Base-by-base conservation (phyloP, 176 grass and related monocot species). In the Carex scoparia region DNA sequence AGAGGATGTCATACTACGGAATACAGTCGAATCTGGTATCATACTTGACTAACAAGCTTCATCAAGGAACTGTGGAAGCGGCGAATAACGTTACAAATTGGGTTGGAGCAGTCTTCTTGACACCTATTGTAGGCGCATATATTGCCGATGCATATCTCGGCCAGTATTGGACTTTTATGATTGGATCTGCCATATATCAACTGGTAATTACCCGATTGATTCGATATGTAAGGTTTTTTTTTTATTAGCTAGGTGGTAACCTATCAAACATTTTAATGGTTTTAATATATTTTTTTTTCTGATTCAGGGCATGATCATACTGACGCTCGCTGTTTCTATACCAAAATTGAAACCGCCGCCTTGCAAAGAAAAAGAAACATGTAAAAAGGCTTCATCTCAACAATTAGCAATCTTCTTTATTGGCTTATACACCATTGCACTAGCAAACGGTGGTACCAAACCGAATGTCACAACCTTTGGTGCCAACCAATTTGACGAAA, bases 391-490 rank as follows among this genome's bases (percentile, higher is more conserved):
- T 15, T 89, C 91, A 0, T 64, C 82, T 4, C 68, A 92, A 65
- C 91, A 98, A 86, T 80, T 93, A 38, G 74, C 84, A 8, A 78
- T 90, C 18, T 98, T 94, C 80, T 98, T 95, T 80, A 80, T 87
- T 16, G 91, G 88, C 33, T 73, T 95, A 31, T 98, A 98, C 89
- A 92, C 75, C 61, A 86, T 98, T 32, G 95, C 95, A 6, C 38
- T 98, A 0, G 95, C 81, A 40, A 89, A 98, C 33, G 95, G 93
- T 59, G 89, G 89, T 56, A 93, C 93, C 37, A 98, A 98, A 84
- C 91, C 93, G 3, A 98, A 98, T 88, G 88, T 98, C 85, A 95
- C 93, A 0, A 98, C 95, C 59, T 93, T 98, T 14, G 95, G 93
- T 40, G 95, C 95, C 2, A 92, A 95, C 88, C 95, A 95, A 87